Percentiles rank a stretch among this genome's conserved stretches.
Conservation (phyloP, 2,329 filamentous ascomycete genomes). For the Pochonia chlamydosporia region DNA sequence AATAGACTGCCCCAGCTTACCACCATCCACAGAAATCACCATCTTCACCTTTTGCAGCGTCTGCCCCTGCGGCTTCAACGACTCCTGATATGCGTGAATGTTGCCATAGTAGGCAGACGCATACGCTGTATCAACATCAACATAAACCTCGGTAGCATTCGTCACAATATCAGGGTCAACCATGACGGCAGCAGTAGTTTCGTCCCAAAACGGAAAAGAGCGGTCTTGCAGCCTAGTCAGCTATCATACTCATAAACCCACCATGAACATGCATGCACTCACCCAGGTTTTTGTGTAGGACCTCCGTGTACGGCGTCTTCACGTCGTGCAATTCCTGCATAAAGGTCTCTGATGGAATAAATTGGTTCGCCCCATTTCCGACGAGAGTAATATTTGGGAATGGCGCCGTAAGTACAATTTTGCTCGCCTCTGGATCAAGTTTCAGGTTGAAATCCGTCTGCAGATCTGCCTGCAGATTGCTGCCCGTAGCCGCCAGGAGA, state of each 20-base stretch:
- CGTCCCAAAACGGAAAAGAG: conserved; percentile 9
- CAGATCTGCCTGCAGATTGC: conserved; percentile 17
- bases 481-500: conserved; percentile 22
- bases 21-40: not conserved
- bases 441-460: conserved; percentile 37
- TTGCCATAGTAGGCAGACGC: not conserved
- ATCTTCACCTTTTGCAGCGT: not conserved
- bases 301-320: not conserved
- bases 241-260: not conserved
- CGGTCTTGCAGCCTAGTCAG: not conserved
- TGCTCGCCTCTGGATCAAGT: conserved; percentile 43
- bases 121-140: not conserved
- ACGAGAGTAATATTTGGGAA: conserved; percentile 40
- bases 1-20: no score
- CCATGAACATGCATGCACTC: not conserved
- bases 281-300: not conserved
- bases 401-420: conserved; percentile 40
- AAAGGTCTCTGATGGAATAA: conserved; percentile 24
- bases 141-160: not conserved
- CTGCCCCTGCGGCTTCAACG: not conserved
- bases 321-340: not conserved
- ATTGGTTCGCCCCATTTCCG: conserved; percentile 41
- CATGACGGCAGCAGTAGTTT: not conserved
- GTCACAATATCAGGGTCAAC: conserved; percentile 1
- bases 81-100: not conserved